Percentiles rank a stretch among this genome's conserved stretches.
phyloP scores from a whole-genome alignment of 2,329 filamentous ascomycete species.

The Clarireedia monteithiana region DNA sequence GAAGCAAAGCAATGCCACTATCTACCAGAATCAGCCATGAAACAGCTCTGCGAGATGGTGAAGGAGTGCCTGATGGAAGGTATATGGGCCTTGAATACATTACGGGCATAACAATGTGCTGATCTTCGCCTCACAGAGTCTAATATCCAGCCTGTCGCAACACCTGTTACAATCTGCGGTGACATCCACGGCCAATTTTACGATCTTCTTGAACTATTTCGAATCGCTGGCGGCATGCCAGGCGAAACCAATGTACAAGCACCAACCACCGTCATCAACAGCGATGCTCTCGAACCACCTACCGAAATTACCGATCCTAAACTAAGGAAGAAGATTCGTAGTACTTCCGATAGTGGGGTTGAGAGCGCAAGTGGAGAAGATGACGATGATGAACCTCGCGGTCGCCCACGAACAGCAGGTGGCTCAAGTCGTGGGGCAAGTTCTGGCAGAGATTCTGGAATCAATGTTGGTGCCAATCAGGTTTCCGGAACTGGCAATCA shows the following conservation, averaged over 20 bases:
- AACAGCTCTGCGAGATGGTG: conserved; percentile 96
- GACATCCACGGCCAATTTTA: conserved; percentile 99
- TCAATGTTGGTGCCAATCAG: conserved; percentile 31
- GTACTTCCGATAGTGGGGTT: conserved; percentile 39
- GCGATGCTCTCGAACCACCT: conserved; percentile 88
- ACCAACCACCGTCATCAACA: conserved; percentile 70
- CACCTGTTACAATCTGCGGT: conserved; percentile 93
- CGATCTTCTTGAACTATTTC: conserved; percentile 92
- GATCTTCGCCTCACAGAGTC: conserved; percentile 57
- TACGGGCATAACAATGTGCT: conserved; percentile 10
- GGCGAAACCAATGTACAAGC: conserved; percentile 66
- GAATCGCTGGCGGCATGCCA: conserved; percentile 93
- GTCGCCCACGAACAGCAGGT: conserved; percentile 36
- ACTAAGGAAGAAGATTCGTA: conserved; percentile 75
- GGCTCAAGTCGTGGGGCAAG: conserved; percentile 37
- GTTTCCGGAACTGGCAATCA: conserved; percentile 47
- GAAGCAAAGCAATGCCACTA: conserved; percentile 97
- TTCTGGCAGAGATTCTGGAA: conserved; percentile 30
- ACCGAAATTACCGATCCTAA: conserved; percentile 83
- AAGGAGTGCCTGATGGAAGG: conserved; percentile 99
- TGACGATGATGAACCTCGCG: conserved; percentile 41
- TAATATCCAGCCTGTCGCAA: conserved; percentile 96
- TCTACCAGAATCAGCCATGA: conserved; percentile 93
- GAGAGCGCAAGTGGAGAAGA: conserved; percentile 42
- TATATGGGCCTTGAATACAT: conserved; percentile 32